Conservation (phyloP, 2,329 filamentous ascomycete genomes). For the Tolypocladium cylindrosporum region DNA sequence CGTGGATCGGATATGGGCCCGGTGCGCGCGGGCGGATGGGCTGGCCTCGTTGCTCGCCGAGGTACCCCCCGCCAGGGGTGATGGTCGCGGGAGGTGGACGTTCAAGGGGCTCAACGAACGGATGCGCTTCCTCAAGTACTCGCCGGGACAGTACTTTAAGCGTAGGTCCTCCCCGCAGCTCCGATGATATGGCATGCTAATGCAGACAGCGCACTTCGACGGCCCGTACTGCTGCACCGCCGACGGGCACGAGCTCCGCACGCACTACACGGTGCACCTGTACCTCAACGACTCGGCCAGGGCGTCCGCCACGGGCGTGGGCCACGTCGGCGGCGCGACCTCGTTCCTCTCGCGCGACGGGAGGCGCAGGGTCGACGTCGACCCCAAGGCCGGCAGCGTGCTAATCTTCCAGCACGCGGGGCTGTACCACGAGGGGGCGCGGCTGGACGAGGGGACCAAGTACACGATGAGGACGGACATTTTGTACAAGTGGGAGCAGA, state of each 20-base stretch:
- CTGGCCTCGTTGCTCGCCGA: conserved; percentile 28
- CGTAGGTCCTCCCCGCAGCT: conserved; percentile 5
- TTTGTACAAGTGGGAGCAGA: conserved; percentile 29
- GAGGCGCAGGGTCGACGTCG: conserved; percentile 36
- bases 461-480: conserved; percentile 48
- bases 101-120: conserved; percentile 56
- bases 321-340: conserved; percentile 43
- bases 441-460: conserved; percentile 40
- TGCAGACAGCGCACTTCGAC: conserved; percentile 54
- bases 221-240: conserved; percentile 46
- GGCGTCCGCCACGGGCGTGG: conserved; percentile 8
- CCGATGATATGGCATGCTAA: conserved; percentile 12
- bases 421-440: conserved; percentile 43
- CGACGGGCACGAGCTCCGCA: conserved; percentile 32
- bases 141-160: conserved; percentile 61
- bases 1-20: conserved; percentile 51
- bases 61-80: conserved; percentile 17
- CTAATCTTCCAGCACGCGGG: conserved; percentile 48
- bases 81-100: conserved; percentile 23
- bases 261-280: conserved; percentile 45
- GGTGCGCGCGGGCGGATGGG: conserved; percentile 36
- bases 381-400: conserved; percentile 47
- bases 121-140: conserved; percentile 67
- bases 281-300: conserved; percentile 26
- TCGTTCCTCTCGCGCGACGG: conserved; percentile 37